Evolutionary conservation across 495 filamentous ascomycete species (phyloP).

Genomic region (Cladorrhinum samala): DNA sequence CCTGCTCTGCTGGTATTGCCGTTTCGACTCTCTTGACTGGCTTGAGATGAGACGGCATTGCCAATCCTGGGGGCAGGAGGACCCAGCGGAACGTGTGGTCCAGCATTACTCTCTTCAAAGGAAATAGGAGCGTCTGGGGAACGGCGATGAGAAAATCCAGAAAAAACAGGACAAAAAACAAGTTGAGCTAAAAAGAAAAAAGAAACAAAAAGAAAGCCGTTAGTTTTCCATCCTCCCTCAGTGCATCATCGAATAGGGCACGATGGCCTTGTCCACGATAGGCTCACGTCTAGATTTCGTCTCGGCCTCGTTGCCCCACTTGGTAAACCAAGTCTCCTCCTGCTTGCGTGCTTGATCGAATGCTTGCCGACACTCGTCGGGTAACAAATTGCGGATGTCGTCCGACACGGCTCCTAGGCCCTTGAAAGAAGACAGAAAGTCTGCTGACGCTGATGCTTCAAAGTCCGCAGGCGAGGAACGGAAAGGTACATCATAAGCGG

Average conservation of each 20-base stretch:
- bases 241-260: constrained; percentile 38
- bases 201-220: constrained; percentile 8
- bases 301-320: constrained; percentile 58
- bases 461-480: constrained; percentile 28
- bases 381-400: constrained; percentile 64
- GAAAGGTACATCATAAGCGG: constrained; percentile 43
- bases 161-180: background rate
- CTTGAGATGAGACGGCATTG: too few species aligned
- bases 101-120: background rate
- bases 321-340: constrained; percentile 66
- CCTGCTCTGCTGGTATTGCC: too few species aligned
- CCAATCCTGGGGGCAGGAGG: too few species aligned
- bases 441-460: constrained; percentile 14
- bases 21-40: too few species aligned
- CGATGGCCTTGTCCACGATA: constrained; percentile 51
- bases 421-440: constrained; percentile 52
- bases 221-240: background rate
- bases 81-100: too few species aligned
- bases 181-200: background rate
- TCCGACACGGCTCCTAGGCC: constrained; percentile 59
- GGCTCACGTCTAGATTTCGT: constrained; percentile 40
- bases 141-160: background rate
- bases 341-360: constrained; percentile 56
- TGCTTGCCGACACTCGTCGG: constrained; percentile 61
- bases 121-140: background rate